phyloP scores from a whole-genome alignment of 2,329 filamentous ascomycete species.

The Stromatinia cepivora region DNA sequence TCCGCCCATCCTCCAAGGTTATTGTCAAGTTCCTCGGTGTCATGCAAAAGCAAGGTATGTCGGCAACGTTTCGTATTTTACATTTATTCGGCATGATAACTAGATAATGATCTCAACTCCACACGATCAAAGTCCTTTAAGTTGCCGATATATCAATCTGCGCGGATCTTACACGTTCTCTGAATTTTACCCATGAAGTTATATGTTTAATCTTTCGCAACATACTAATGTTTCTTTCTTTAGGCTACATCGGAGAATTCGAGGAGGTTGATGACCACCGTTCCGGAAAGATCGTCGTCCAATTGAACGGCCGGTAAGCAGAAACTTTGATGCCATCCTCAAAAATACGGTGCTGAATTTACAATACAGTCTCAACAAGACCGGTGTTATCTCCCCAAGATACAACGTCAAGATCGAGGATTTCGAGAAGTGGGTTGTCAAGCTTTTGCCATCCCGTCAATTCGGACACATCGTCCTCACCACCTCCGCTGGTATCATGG shows the following conservation, averaged over 20 bases:
- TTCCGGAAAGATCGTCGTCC: conserved; percentile 99
- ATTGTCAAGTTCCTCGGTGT: conserved; percentile 99
- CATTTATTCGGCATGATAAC: conserved; percentile 93
- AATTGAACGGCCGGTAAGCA: conserved; percentile 86
- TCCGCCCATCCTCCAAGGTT: conserved; percentile 98
- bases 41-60: conserved; percentile 99
- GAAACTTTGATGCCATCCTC: background rate
- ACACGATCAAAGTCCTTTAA: conserved; percentile 99
- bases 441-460: conserved; percentile 98
- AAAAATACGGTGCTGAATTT: background rate
- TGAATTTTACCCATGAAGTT: conserved; percentile 70
- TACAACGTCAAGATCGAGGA: conserved; percentile 99
- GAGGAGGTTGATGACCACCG: conserved; percentile 99
- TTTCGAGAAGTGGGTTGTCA: conserved; percentile 99
- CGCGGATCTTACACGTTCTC: conserved; percentile 98
- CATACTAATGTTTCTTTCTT: conserved; percentile 61
- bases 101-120: conserved; percentile 87
- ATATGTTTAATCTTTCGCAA: conserved; percentile 94
- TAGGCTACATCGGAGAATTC: conserved; percentile 99
- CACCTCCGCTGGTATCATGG: conserved; percentile 99
- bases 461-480: conserved; percentile 99
- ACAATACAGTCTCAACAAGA: conserved; percentile 80
- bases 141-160: conserved; percentile 91
- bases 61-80: conserved; percentile 23
- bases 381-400: conserved; percentile 96